Evolutionary conservation across 2,329 filamentous ascomycete genomes (phyloP).

Genomic region (Chaetomiaceae sp.): DNA sequence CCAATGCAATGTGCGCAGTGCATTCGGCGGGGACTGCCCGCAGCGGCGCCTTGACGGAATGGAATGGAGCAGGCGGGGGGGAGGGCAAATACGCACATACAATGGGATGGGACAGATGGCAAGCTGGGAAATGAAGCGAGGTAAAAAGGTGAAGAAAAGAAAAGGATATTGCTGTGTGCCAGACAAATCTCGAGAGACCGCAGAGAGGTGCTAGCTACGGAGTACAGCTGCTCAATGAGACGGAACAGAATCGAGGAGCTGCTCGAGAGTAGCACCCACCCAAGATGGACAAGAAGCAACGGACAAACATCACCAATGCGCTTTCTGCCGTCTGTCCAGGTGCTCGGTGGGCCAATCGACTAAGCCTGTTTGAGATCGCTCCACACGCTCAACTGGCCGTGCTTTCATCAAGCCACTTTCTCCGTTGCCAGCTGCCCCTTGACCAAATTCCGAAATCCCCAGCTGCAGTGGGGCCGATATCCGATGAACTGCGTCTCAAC

Average conservation of each 20-base stretch:
- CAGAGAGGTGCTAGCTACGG: no score
- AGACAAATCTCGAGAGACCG: no score
- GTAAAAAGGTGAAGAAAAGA: no score
- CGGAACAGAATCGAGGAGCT: no score
- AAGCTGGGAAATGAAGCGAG: not conserved
- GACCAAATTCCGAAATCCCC: not conserved
- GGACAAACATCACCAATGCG: constrained; percentile 6
- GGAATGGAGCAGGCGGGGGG: not conserved
- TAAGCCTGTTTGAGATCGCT: constrained; percentile 5
- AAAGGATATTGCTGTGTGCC: no score
- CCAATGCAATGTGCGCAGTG: no score
- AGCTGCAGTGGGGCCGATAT: no score
- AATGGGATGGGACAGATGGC: not conserved
- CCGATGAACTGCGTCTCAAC: no score
- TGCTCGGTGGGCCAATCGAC: not conserved
- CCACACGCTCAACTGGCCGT: constrained; percentile 1
- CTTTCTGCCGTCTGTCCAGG: not conserved
- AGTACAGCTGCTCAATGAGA: no score
- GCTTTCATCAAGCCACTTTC: not conserved
- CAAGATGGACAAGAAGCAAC: no score
- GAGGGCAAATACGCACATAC: no score
- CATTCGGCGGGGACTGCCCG: constrained; percentile 1
- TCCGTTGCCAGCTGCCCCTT: not conserved
- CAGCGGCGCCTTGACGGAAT: not conserved
- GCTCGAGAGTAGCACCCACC: not conserved